Conservation (phyloP, 345 rosid species). For the Lenwebbia sp. region DNA sequence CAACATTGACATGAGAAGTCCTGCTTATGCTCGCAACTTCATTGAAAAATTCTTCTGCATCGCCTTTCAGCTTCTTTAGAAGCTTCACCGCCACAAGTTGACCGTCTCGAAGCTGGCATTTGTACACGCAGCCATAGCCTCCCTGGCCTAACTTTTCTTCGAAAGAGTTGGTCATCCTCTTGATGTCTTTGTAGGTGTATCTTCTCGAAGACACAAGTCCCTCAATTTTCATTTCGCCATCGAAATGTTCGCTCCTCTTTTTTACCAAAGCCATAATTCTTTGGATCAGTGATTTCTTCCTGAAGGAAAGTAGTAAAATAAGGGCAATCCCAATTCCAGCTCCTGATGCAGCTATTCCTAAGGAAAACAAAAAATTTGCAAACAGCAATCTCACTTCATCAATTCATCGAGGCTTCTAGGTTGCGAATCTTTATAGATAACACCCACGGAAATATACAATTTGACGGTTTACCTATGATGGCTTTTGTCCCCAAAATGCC, state of each 20-base stretch:
- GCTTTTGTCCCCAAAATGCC: neutral
- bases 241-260: too few relatives aligned
- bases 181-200: conserved; percentile 11
- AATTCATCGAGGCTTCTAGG: neutral
- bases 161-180: conserved; percentile 20
- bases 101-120: conserved; percentile 19
- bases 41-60: conserved; percentile 34
- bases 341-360: too few relatives aligned
- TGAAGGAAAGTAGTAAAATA: too few relatives aligned
- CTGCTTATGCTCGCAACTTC: conserved; percentile 34
- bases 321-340: too few relatives aligned
- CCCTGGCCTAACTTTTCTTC: conserved; percentile 19
- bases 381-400: too few relatives aligned
- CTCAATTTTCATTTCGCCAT: too few relatives aligned
- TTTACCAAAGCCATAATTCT: too few relatives aligned
- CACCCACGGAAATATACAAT: neutral
- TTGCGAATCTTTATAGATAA: neutral
- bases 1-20: conserved; percentile 42
- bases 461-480: neutral
- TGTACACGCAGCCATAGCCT: conserved; percentile 15
- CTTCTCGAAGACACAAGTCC: conserved; percentile 1
- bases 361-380: too few relatives aligned
- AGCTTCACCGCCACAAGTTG: conserved; percentile 27
- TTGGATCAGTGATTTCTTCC: too few relatives aligned
- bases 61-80: conserved; percentile 16